Evolutionary conservation across 768 basidiomycete genomes (phyloP), one percentile per base, ranked within the genome.

Genomic region (Leccinellum albellum): DNA sequence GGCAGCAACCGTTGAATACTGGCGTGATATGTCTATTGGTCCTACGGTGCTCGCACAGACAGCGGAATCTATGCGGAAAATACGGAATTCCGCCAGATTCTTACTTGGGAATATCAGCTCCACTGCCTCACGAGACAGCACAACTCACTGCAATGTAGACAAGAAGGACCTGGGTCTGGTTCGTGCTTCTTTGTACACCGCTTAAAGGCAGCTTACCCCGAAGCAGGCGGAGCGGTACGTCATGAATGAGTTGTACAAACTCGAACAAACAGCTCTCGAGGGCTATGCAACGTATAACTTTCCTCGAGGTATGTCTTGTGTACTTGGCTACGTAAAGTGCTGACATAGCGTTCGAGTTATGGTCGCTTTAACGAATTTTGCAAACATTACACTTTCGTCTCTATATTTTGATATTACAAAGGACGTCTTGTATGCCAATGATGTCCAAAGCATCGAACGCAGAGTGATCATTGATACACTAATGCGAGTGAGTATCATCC

Each of bases 391-490:
- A 0, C 78, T 98, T 21, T 98, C 96, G 0, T 87, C 93, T 0
- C 74, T 96, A 31, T 98, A 98, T 72, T 91, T 98, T 60, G 94
- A 95, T 65, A 85, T 91, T 50, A 90, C 85, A 32, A 97, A 97
- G 70, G 96, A 98, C 70, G 80, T 81, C 46, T 74, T 99, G 10
- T 98, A 99, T 66, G 90, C 91, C 32, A 80, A 90, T 63, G 67
- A 74, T 9, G 54, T 73, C 3, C 63, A 77, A 21, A 81, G 81
- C 57, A 62, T 70, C 3, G 78, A 83, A 42, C 84, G 96, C 14
- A 77, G 82, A 50, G 82, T 81, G 1, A 79, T 90, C 14, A 70
- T 94, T 7, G 83, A 87, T 5, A 88, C 90, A 2, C 76, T 97
- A 13, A 79, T 85, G 57, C 79, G 87, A 67, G 93, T 91, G 45